These are phyloP conservation scores for Backusella luteola DNA, from an alignment of 192 early-diverging fungal species.

Conservation along the genomic window DNA sequence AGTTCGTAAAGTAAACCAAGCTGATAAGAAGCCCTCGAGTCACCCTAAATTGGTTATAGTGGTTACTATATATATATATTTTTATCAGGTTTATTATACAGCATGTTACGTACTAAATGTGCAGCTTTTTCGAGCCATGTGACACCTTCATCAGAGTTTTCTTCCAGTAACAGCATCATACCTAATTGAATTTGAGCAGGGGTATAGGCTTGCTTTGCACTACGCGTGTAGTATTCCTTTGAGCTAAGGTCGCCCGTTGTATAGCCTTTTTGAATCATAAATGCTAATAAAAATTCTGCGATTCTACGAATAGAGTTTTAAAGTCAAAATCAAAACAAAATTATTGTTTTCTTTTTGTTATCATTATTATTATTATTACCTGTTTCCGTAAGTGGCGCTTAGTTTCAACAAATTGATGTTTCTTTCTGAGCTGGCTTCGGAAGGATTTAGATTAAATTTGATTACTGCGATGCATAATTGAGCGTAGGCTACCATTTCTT, in stretches of 20 bases:
- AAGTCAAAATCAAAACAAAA: neutral
- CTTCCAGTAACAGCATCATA: conserved; percentile 22
- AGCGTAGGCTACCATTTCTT: conserved; percentile 15
- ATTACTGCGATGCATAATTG: conserved; percentile 30
- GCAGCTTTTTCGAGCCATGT: conserved; percentile 32
- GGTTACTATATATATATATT: neutral
- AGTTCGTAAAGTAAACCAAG: conserved; percentile 35
- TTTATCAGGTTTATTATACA: neutral
- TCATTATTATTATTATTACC: conserved; percentile 28
- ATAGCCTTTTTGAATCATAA: conserved; percentile 17
- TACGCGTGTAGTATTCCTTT: conserved; percentile 29
- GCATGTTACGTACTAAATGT: conserved; percentile 19
- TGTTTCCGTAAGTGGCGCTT: conserved; percentile 34
- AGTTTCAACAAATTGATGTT: conserved; percentile 25
- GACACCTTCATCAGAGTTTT: conserved; percentile 22
- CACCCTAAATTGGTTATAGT: conserved; percentile 14
- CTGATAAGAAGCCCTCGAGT: conserved; percentile 22
- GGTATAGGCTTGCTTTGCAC: conserved; percentile 32
- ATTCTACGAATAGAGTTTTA: neutral
- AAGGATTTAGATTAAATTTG: conserved; percentile 8
- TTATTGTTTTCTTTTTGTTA: neutral
- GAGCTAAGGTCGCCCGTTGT: conserved; percentile 13
- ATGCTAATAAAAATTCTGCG: conserved; percentile 7
- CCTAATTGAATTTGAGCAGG: conserved; percentile 36
- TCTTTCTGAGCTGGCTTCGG: conserved; percentile 10